phyloP scores from a whole-genome alignment of 1,284 basidiomycete genomes.

The Schizophyllum commune region DNA sequence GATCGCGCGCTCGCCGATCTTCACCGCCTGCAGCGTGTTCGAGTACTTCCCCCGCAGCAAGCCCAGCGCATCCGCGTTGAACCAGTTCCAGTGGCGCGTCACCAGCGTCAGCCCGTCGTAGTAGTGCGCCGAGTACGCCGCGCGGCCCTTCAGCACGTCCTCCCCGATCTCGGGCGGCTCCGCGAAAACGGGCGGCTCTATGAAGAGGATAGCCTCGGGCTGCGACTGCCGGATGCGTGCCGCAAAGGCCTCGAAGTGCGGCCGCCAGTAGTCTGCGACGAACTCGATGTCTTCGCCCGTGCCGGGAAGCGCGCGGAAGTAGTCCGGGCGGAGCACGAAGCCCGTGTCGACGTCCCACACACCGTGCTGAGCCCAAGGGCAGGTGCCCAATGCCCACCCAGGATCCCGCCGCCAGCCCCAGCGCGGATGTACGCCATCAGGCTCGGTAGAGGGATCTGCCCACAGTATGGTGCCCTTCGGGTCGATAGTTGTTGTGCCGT shows the following conservation, averaged over 20 bases:
- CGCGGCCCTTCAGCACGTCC: conserved; percentile 56
- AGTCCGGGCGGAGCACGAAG: conserved; percentile 66
- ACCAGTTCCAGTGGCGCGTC: conserved; percentile 91
- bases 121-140: conserved; percentile 82
- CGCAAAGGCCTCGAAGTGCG: conserved; percentile 67
- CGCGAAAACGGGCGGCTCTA: conserved; percentile 91
- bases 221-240: conserved; percentile 65
- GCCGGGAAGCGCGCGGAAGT: conserved; percentile 56
- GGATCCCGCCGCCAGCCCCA: conserved; percentile 81
- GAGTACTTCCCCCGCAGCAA: conserved; percentile 84
- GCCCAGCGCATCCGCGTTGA: conserved; percentile 94
- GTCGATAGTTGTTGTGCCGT: conserved; percentile 74
- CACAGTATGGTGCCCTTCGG: conserved; percentile 75
- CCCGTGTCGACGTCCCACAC: conserved; percentile 82
- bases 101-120: conserved; percentile 89
- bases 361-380: conserved; percentile 89
- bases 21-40: conserved; percentile 59
- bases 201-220: conserved; percentile 82
- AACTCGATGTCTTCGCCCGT: conserved; percentile 47
- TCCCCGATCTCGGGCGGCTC: conserved; percentile 51
- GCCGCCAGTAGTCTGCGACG: conserved; percentile 77
- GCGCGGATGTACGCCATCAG: conserved; percentile 40
- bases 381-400: conserved; percentile 79
- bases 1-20: conserved; percentile 77
- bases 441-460: conserved; percentile 41